phyloP scores from a whole-genome alignment of 108 stramenopile genomes.

The Cyclostephanos tholiformis region DNA sequence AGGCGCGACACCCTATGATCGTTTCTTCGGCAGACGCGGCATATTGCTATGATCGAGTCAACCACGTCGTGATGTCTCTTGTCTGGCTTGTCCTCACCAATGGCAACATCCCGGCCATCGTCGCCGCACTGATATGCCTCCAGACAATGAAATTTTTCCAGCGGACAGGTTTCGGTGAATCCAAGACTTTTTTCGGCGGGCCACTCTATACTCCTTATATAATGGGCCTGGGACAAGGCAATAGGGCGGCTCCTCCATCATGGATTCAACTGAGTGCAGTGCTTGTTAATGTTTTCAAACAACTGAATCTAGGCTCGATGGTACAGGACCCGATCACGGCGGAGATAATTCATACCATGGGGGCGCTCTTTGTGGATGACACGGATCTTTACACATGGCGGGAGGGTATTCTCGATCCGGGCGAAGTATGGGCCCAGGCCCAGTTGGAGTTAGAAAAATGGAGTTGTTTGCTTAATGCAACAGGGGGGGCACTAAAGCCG shows the following conservation, averaged over 20 bases:
- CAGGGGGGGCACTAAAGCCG: not conserved
- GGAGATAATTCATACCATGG: not conserved
- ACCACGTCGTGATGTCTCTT: too few relatives aligned
- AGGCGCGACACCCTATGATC: too few relatives aligned
- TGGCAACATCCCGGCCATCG: not conserved
- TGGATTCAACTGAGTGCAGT: too few relatives aligned
- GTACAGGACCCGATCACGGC: not conserved
- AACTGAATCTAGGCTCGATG: not conserved
- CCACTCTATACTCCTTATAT: not conserved
- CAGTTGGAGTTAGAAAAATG: not conserved
- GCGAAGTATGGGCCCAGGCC: too few relatives aligned
- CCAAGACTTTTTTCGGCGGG: not conserved
- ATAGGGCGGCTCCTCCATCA: not conserved
- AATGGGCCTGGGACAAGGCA: slow-evolving; percentile 3
- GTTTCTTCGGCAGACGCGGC: too few relatives aligned
- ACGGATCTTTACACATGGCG: slow-evolving; percentile 1
- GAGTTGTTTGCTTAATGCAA: not conserved
- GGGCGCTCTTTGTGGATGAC: not conserved
- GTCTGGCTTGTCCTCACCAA: not conserved
- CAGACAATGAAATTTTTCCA: too few relatives aligned
- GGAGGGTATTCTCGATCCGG: not conserved
- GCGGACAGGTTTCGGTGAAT: not conserved
- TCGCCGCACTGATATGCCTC: not conserved
- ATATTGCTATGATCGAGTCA: too few relatives aligned
- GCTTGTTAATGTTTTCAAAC: too few relatives aligned